Evolutionary conservation across 345 rosid species (phyloP).

Genomic region (Fremontodendron californicum): DNA sequence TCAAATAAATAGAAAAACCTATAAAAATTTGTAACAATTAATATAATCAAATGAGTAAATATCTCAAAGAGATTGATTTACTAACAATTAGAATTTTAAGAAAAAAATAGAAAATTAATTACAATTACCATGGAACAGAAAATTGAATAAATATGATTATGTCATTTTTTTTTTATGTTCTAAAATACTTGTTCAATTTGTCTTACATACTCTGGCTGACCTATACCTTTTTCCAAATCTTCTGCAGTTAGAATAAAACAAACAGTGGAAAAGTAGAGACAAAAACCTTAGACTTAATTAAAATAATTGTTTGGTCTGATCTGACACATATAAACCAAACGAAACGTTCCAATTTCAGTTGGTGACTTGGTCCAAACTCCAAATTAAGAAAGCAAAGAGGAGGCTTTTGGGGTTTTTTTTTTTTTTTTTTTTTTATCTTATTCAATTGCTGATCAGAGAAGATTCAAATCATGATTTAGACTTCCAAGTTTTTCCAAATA

Average conservation of each 20-base stretch:
- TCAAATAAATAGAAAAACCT: too few species aligned
- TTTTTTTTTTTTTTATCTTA: neutral
- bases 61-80: too few species aligned
- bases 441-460: neutral
- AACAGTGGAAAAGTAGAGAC: neutral
- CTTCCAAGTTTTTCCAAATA: neutral
- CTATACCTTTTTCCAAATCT: neutral
- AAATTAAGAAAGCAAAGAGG: neutral
- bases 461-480: neutral
- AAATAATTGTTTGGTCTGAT: neutral
- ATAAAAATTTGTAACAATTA: neutral
- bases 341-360: conserved; percentile 5
- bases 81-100: too few species aligned
- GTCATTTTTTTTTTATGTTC: neutral
- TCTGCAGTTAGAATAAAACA: neutral
- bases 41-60: neutral
- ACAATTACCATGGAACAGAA: too few species aligned
- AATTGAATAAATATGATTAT: neutral
- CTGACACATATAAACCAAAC: conserved; percentile 1
- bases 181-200: neutral
- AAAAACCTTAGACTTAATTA: neutral
- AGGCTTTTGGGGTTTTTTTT: neutral
- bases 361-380: neutral
- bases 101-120: too few species aligned
- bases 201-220: neutral